Conservation (phyloP, 106 monocot species). For the Dendrobium huoshanense region DNA sequence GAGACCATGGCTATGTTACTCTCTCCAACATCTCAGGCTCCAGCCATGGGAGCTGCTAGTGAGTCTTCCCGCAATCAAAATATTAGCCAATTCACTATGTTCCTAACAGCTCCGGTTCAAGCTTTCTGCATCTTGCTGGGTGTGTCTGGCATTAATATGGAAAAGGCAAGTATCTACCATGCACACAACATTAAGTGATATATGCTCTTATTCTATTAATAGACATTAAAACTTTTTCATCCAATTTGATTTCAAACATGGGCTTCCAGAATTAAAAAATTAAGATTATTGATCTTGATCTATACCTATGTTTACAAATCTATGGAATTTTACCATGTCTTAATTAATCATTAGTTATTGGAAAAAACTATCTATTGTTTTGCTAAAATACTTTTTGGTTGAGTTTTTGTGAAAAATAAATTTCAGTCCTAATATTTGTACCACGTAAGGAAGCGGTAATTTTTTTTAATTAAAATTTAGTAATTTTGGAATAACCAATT, state of each 20-base stretch:
- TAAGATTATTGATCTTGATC: not conserved
- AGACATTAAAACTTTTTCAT: not conserved
- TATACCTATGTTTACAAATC: not conserved
- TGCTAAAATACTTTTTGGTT: not conserved
- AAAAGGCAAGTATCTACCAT: constrained; percentile 32
- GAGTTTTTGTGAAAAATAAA: not conserved
- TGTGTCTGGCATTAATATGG: constrained; percentile 34
- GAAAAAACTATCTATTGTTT: not conserved
- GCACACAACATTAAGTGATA: not conserved
- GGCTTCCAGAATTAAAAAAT: not conserved
- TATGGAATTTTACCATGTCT: not conserved
- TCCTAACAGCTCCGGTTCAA: constrained; percentile 83
- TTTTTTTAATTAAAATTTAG: not conserved
- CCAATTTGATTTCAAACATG: not conserved
- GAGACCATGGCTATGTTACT: constrained; percentile 65
- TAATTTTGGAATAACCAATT: not conserved
- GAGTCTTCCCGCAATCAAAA: constrained; percentile 35
- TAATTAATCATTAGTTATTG: not conserved
- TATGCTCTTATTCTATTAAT: not conserved
- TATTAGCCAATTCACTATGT: constrained; percentile 81
- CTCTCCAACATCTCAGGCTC: constrained; percentile 55
- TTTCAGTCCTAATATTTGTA: not conserved
- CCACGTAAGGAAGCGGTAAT: not conserved
- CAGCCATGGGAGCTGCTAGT: constrained; percentile 5
- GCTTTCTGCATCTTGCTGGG: constrained; percentile 68